phyloP scores from a whole-genome alignment of 2,329 filamentous ascomycete genomes.

The Colletotrichum limetticola region DNA sequence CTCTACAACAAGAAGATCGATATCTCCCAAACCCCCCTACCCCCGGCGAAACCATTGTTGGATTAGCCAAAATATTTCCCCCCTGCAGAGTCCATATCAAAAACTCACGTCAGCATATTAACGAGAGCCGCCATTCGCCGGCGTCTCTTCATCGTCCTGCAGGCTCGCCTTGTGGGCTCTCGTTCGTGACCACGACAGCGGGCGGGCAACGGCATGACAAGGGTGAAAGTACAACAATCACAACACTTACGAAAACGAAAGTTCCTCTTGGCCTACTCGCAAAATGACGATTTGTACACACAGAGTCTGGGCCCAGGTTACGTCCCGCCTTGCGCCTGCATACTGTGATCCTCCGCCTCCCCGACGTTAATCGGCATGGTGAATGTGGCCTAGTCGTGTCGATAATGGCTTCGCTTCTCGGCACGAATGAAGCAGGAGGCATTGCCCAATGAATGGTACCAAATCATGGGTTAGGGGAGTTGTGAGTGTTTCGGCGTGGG shows the following conservation, averaged over 20 bases:
- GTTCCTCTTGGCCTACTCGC: neutral
- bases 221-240: neutral
- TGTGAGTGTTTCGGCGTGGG: neutral
- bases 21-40: neutral
- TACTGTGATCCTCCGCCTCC: too few species aligned
- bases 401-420: neutral
- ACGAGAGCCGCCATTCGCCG: neutral
- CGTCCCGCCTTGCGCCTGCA: neutral
- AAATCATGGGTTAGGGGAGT: slow-evolving; percentile 15
- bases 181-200: neutral
- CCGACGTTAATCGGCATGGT: neutral
- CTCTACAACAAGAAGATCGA: neutral
- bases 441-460: neutral
- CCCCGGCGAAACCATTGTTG: neutral
- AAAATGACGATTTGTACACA: neutral
- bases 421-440: neutral
- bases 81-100: neutral
- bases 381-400: neutral
- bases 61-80: neutral
- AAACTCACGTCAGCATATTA: neutral
- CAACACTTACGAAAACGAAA: neutral
- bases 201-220: neutral
- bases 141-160: too few species aligned
- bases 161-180: too few species aligned
- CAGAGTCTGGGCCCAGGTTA: neutral